Conservation (phyloP, 2,329 filamentous ascomycete genomes). For the Fusarium praegraminearum region DNA sequence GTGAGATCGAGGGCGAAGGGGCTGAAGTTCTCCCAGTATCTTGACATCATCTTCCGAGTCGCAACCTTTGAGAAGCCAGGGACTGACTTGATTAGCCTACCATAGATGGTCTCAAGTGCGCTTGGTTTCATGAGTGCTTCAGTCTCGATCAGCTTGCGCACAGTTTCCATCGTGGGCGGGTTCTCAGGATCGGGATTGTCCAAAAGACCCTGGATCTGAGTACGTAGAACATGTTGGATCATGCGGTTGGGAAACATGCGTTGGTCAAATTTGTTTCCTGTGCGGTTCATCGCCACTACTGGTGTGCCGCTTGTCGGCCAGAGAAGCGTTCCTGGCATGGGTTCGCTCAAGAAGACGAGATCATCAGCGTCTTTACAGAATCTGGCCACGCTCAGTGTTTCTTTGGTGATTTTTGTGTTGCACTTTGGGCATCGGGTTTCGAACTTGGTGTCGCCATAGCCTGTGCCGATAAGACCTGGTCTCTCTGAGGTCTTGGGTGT, state of each 20-base stretch:
- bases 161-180: constrained; percentile 60
- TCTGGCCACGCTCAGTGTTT: constrained; percentile 67
- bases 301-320: constrained; percentile 65
- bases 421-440: constrained; percentile 64
- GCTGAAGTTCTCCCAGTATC: constrained; percentile 77
- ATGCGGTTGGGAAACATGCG: constrained; percentile 70
- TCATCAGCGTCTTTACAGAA: constrained; percentile 67
- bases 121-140: constrained; percentile 53
- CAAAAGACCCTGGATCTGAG: constrained; percentile 57
- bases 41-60: constrained; percentile 75
- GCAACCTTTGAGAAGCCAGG: constrained; percentile 55
- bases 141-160: constrained; percentile 64
- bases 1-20: constrained; percentile 74
- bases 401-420: constrained; percentile 62
- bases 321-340: constrained; percentile 77
- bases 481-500: constrained; percentile 19
- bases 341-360: constrained; percentile 57
- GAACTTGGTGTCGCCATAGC: constrained; percentile 72
- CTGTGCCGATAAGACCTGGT: constrained; percentile 60
- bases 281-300: background rate
- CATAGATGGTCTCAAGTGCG: constrained; percentile 31
- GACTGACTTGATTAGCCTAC: constrained; percentile 11
- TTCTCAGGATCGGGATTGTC: constrained; percentile 35
- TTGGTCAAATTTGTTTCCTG: constrained; percentile 14
- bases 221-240: constrained; percentile 61